These are phyloP conservation scores for Microthyrium microscopicum DNA, from an alignment of 2,329 filamentous ascomycete species.

Conservation along the genomic window DNA sequence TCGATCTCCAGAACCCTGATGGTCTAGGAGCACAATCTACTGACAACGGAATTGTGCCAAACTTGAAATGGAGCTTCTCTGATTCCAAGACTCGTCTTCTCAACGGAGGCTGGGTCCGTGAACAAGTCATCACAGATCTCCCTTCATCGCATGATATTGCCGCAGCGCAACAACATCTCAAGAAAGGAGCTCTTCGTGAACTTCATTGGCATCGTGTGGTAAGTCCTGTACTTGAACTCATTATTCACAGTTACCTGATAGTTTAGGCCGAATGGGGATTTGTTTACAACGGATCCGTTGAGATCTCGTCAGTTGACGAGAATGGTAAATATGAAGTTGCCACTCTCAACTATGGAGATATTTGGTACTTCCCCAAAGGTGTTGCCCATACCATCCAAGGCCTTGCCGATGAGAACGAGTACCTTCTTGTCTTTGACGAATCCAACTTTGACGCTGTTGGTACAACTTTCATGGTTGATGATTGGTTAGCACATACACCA, in stretches of 20 bases:
- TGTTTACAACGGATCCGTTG: slow-evolving; percentile 40
- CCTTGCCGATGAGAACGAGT: slow-evolving; percentile 50
- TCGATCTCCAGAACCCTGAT: slow-evolving; percentile 47
- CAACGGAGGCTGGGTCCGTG: slow-evolving; percentile 48
- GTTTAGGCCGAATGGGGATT: slow-evolving; percentile 49
- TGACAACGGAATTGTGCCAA: slow-evolving; percentile 46
- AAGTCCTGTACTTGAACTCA: slow-evolving; percentile 14
- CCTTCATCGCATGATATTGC: slow-evolving; percentile 50
- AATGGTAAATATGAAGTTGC: slow-evolving; percentile 39
- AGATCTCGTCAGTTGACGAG: slow-evolving; percentile 46
- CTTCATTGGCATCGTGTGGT: slow-evolving; percentile 53
- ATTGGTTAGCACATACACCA: slow-evolving; percentile 53
- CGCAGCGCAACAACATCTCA: slow-evolving; percentile 50
- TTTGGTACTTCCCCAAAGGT: slow-evolving; percentile 55
- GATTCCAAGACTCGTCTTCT: slow-evolving; percentile 47
- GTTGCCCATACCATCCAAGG: slow-evolving; percentile 47
- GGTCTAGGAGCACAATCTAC: slow-evolving; percentile 45
- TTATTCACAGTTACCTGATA: slow-evolving; percentile 5
- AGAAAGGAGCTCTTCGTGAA: slow-evolving; percentile 50
- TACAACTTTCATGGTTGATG: slow-evolving; percentile 56
- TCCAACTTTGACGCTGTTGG: slow-evolving; percentile 43
- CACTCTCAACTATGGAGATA: slow-evolving; percentile 42
- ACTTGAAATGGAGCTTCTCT: slow-evolving; percentile 53
- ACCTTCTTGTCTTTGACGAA: slow-evolving; percentile 49
- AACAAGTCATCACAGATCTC: slow-evolving; percentile 51